These are phyloP conservation scores for Raphanus hybrid DNA, from an alignment of 441 rosid genomes.

Conservation along the genomic window DNA sequence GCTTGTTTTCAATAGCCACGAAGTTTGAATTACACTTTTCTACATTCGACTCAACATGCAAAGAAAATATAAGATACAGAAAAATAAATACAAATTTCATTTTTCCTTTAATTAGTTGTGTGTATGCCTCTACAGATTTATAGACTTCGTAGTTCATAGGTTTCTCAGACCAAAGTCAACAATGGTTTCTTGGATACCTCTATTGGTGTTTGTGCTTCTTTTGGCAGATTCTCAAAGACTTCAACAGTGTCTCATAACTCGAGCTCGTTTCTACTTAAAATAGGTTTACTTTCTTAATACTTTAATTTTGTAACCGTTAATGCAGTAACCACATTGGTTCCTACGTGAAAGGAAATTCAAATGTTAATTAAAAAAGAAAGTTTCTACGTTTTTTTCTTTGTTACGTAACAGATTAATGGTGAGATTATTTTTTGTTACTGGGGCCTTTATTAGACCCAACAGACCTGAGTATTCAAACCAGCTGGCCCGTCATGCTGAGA, in stretches of 20 bases:
- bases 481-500: too few relatives aligned
- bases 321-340: not conserved
- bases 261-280: not conserved
- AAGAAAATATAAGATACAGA: not conserved
- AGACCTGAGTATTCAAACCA: too few relatives aligned
- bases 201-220: not conserved
- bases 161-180: not conserved
- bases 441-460: too few relatives aligned
- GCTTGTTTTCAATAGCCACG: conserved; percentile 8
- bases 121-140: not conserved
- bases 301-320: not conserved
- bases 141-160: not conserved
- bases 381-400: not conserved
- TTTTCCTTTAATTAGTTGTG: not conserved
- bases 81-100: conserved; percentile 4
- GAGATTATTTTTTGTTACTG: not conserved
- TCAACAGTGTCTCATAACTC: not conserved
- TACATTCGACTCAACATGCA: not conserved
- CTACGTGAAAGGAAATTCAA: not conserved
- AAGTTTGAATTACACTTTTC: not conserved
- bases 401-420: not conserved
- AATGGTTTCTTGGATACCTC: not conserved
- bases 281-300: not conserved
- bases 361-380: not conserved
- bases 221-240: not conserved